A percentile compares a stretch with the other conserved stretches of the same genome.
phyloP scores from a whole-genome alignment of 257 asterid species.

The Thymus mandschuricus region DNA sequence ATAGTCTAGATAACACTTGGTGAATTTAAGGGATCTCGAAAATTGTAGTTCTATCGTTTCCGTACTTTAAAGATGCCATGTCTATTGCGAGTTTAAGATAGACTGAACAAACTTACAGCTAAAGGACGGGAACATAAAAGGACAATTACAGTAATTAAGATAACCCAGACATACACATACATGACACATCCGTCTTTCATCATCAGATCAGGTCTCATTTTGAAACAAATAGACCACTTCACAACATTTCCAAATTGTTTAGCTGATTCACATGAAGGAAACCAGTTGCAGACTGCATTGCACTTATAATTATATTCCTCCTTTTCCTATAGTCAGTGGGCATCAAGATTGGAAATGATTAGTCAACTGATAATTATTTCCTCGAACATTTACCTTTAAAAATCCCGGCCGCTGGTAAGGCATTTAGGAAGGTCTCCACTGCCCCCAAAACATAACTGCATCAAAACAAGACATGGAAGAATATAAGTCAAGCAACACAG shows the following conservation, averaged over 20 bases:
- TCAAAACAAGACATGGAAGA: constrained; percentile 34
- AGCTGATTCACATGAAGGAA: constrained; percentile 28
- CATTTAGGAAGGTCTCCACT: constrained; percentile 95
- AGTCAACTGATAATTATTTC: constrained; percentile 25
- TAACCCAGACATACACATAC: neutral
- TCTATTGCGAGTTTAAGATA: neutral
- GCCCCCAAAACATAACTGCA: constrained; percentile 97
- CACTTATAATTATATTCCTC: neutral
- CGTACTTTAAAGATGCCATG: neutral
- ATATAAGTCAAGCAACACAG: constrained; percentile 25
- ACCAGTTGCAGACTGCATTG: neutral
- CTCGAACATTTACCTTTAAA: constrained; percentile 66
- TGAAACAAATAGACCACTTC: constrained; percentile 7
- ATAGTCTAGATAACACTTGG: constrained; percentile 17
- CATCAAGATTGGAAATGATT: constrained; percentile 6
- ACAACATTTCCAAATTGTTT: constrained; percentile 12
- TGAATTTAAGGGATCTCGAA: neutral
- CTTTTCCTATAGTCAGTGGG: constrained; percentile 18
- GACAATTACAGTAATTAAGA: constrained; percentile 11
- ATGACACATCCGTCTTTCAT: neutral
- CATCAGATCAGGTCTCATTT: neutral
- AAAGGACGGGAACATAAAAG: neutral
- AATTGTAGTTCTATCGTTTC: neutral
- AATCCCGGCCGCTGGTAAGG: constrained; percentile 93
- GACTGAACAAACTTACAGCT: constrained; percentile 16